phyloP scores from a whole-genome alignment of 2,329 filamentous ascomycete species.

The Laburnicola sp. region DNA sequence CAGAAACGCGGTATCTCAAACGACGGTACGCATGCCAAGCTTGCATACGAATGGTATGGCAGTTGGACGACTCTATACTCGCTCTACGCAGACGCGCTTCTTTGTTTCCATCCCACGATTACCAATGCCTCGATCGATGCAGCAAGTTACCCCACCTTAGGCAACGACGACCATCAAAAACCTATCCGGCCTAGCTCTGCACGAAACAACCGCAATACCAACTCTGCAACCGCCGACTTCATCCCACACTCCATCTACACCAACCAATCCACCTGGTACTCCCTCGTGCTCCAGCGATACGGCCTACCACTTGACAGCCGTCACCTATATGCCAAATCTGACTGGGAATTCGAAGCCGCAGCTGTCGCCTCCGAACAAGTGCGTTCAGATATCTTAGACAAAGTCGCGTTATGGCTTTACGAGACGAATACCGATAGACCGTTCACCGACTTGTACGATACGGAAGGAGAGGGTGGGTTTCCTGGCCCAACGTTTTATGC shows the following conservation, averaged over 20 bases:
- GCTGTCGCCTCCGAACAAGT: slow-evolving; percentile 72
- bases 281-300: slow-evolving; percentile 75
- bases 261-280: slow-evolving; percentile 80
- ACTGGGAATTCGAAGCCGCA: slow-evolving; percentile 90
- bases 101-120: slow-evolving; percentile 73
- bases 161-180: slow-evolving; percentile 27
- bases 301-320: slow-evolving; percentile 80
- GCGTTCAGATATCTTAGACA: slow-evolving; percentile 70
- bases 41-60: slow-evolving; percentile 78
- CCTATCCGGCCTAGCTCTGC: slow-evolving; percentile 12
- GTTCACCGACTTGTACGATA: slow-evolving; percentile 81
- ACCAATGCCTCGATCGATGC: slow-evolving; percentile 32
- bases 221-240: slow-evolving; percentile 54
- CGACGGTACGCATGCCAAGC: slow-evolving; percentile 71
- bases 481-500: slow-evolving; percentile 78
- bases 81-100: slow-evolving; percentile 75
- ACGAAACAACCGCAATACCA: no score
- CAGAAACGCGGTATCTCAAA: slow-evolving; percentile 69
- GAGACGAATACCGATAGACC: slow-evolving; percentile 76
- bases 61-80: slow-evolving; percentile 87
- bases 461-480: slow-evolving; percentile 74
- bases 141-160: slow-evolving; percentile 13
- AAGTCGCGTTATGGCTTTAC: slow-evolving; percentile 79
- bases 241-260: slow-evolving; percentile 76
- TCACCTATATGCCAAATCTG: slow-evolving; percentile 83